Evolutionary conservation across 129 eudicot species (phyloP), one percentile per base, ranked within the genome.

Genomic region (Tagetes patula): DNA sequence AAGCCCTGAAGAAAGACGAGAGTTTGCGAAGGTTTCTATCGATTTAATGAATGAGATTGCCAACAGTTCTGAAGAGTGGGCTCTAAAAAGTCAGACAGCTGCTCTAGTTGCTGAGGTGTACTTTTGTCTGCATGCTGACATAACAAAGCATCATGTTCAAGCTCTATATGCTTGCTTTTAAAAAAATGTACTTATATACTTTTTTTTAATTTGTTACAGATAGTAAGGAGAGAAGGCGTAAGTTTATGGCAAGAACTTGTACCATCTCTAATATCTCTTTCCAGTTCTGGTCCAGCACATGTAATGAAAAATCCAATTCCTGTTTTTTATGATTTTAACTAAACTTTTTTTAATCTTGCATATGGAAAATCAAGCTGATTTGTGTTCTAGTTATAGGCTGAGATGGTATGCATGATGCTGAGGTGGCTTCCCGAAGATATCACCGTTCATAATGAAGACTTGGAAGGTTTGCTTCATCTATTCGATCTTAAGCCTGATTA

Each of bases 371-470:
- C 65, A 75, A 76, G 76, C 80, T 82, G 84, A 71, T 79, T 69
- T 70, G 38, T 82, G 63, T 81, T 71, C 73, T 45, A 58, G 65
- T 81, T 85, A 37, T 83, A 94, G 98, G 98, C 99, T 27, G 97
- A 88, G 85, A 74, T 95, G 88, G 97, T 95, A 31, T 78, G 87
- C 11, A 90, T 90, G 96, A 86, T 85, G 80, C 85, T 95, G 65
- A 82, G 96, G 87, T 95, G 99, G 99, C 96, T 95, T 73, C 99
- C 99, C 0, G 99, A 95, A 85, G 99, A 95, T 80, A 84, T 95
- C 65, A 91, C 96, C 30, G 96, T 95, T 75, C 99, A 95, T 66
- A 95, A 95, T 80, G 99, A 90, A 80, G 99, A 95, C 78, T 84
- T 95, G 55, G 97, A 95, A 90, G 99, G 98, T 94, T 9, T 71